Evolutionary conservation across 2,329 filamentous ascomycete species (phyloP).

Genomic region (Xylariaceae sp.): DNA sequence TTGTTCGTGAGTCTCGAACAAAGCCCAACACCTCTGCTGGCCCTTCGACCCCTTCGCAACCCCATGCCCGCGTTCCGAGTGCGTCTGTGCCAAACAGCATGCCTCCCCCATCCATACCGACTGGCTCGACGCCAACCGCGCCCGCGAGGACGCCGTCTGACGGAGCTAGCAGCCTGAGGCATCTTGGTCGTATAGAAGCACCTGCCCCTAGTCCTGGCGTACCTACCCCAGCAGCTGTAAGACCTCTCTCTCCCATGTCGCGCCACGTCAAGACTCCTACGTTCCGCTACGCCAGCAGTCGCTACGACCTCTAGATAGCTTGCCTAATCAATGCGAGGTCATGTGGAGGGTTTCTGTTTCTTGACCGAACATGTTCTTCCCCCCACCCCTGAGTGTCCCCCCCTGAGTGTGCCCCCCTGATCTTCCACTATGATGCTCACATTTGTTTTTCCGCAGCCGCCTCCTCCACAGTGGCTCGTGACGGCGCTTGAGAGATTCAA

Average conservation of each 20-base stretch:
- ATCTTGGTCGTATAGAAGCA: slow-evolving; percentile 62
- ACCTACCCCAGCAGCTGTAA: slow-evolving; percentile 53
- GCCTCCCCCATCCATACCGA: slow-evolving; percentile 27
- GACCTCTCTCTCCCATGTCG: slow-evolving; percentile 25
- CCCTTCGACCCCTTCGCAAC: slow-evolving; percentile 36
- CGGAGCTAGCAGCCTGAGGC: too few relatives aligned
- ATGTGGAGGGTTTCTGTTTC: too few relatives aligned
- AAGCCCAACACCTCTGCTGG: slow-evolving; percentile 34
- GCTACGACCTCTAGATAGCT: slow-evolving; percentile 25
- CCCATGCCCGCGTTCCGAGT: slow-evolving; percentile 41
- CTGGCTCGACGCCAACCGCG: slow-evolving; percentile 15
- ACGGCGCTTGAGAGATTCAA: slow-evolving; percentile 63
- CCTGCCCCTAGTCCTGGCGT: slow-evolving; percentile 52
- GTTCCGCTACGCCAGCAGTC: slow-evolving; percentile 23
- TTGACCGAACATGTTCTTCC: too few relatives aligned
- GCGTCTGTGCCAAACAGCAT: slow-evolving; percentile 27
- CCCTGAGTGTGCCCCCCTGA: too few relatives aligned
- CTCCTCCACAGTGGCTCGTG: slow-evolving; percentile 79
- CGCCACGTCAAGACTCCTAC: too few relatives aligned
- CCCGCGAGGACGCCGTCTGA: slow-evolving; percentile 22
- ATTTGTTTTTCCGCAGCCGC: slow-evolving; percentile 53
- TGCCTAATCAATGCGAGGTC: too few relatives aligned
- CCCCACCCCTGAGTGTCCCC: too few relatives aligned
- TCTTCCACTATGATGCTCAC: too few relatives aligned
- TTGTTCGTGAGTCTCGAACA: slow-evolving; percentile 45